Base-by-base conservation (phyloP, 768 basidiomycete species). In the Exsudoporus frostii region DNA sequence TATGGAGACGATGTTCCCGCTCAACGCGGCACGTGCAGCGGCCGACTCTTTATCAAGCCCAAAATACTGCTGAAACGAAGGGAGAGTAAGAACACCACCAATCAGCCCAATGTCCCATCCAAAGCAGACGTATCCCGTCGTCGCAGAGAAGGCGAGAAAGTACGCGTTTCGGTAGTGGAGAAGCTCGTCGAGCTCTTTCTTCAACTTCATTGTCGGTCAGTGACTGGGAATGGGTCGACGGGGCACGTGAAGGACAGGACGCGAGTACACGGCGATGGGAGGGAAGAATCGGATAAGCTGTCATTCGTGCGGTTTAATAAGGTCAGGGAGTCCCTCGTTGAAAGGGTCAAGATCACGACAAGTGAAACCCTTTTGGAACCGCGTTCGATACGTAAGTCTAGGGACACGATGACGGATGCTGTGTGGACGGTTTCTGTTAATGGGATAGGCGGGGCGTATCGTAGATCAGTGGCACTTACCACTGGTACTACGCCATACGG, bases 41-140 rank as follows among this genome's bases (percentile, higher is more conserved):
- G 55, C 42, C 19, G 69, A 61, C 34, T 63, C 55, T 20, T 63
- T 53, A 17, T 69, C 54, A 19, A 74, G 56, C 19, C 64, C 71
- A 34, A 74, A 74, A 41, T 71, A 72, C 41, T 64, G 51, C 59
- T 65, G 57, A 54, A 74, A 74, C 19, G 72, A 72, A 32, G 68
- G 67, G n/a, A 74, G 56, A 5, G 70, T 50, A 46, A 74, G 52
- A 5, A 73, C 63, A 13, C 72, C 72, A 2, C 72, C 72, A 15
- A 74, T 73, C 27, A 73, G 55, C 13, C 72, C 73, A 20, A 68
- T 69, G 24, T 73, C 72, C 72, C 72, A 71, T 22, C 71, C 71
- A 22, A 67, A 72, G 50, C 71, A 72, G 40, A 69, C 49, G 29
- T 69, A 71, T 30, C 71, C 72, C 20, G 62, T 63, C 14, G 72